phyloP scores from a whole-genome alignment of 352 stramenopile genomes.

The Pythium graminicola region DNA sequence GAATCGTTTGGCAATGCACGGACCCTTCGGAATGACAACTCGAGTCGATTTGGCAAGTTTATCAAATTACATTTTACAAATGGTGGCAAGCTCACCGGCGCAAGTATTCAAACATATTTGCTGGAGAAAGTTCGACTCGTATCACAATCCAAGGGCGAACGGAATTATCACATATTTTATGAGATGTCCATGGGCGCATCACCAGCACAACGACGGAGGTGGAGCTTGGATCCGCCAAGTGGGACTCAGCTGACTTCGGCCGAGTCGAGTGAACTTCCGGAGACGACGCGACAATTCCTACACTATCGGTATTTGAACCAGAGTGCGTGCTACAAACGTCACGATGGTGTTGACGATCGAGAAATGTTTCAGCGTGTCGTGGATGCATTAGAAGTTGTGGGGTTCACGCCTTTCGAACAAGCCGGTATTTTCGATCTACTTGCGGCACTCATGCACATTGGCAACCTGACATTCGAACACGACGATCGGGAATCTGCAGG shows the following conservation, averaged over 20 bases:
- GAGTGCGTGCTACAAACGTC: slow-evolving; percentile 59
- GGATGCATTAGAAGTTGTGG: slow-evolving; percentile 77
- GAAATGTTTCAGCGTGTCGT: slow-evolving; percentile 70
- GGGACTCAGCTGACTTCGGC: no score
- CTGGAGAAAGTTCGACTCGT: slow-evolving; percentile 95
- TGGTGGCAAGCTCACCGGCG: slow-evolving; percentile 71
- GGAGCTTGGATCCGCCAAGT: no score
- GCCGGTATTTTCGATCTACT: slow-evolving; percentile 77
- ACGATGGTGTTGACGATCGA: slow-evolving; percentile 75
- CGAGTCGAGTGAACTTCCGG: no score
- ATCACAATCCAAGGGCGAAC: slow-evolving; percentile 89
- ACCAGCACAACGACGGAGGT: slow-evolving; percentile 40
- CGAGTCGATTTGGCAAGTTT: slow-evolving; percentile 94
- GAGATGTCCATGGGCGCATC: slow-evolving; percentile 87
- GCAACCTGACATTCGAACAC: slow-evolving; percentile 87
- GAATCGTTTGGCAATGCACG: slow-evolving; percentile 94
- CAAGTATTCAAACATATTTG: slow-evolving; percentile 89
- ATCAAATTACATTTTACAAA: slow-evolving; percentile 90
- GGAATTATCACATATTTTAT: slow-evolving; percentile 99
- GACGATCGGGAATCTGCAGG: no score
- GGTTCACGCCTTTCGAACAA: slow-evolving; percentile 71
- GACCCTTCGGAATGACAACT: slow-evolving; percentile 97
- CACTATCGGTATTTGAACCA: slow-evolving; percentile 85
- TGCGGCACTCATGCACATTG: slow-evolving; percentile 80
- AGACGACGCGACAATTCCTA: slow-evolving; percentile 36